Conservation (phyloP, 2,329 filamentous ascomycete species). For the Botrytis porri region DNA sequence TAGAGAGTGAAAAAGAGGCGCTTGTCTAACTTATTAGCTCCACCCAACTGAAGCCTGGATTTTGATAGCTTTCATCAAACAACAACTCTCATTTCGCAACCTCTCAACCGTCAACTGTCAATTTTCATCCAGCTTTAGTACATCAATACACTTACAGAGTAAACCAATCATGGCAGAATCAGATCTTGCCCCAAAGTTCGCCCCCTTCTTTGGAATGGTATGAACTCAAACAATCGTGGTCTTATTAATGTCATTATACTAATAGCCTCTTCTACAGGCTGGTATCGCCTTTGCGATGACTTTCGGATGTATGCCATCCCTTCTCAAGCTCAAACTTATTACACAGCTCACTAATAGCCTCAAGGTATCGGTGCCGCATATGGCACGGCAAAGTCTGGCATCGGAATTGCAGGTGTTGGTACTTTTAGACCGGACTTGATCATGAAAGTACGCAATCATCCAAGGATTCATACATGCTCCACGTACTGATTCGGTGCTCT, state of each 20-base stretch:
- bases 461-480: not conserved
- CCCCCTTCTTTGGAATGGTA: slow-evolving; percentile 87
- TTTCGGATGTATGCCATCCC: slow-evolving; percentile 65
- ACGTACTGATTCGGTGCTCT: slow-evolving; percentile 11
- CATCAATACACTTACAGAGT: slow-evolving; percentile 21
- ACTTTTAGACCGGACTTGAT: slow-evolving; percentile 83
- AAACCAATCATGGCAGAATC: slow-evolving; percentile 51
- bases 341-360: not conserved
- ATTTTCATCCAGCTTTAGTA: slow-evolving; percentile 20
- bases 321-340: not conserved
- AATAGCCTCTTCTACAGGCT: slow-evolving; percentile 49
- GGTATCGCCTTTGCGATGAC: slow-evolving; percentile 81
- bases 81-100: slow-evolving; percentile 23
- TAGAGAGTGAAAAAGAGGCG: not conserved
- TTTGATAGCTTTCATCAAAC: slow-evolving; percentile 14
- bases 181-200: slow-evolving; percentile 72
- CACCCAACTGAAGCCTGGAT: not conserved
- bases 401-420: slow-evolving; percentile 81
- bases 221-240: slow-evolving; percentile 39
- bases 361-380: slow-evolving; percentile 68
- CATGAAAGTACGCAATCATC: slow-evolving; percentile 70
- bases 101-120: slow-evolving; percentile 5
- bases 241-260: slow-evolving; percentile 25
- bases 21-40: slow-evolving; percentile 7
- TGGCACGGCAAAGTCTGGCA: slow-evolving; percentile 83